Evolutionary conservation across 768 basidiomycete genomes (phyloP), one percentile per base, ranked within the genome.

Genomic region (Hericium rajendrae): DNA sequence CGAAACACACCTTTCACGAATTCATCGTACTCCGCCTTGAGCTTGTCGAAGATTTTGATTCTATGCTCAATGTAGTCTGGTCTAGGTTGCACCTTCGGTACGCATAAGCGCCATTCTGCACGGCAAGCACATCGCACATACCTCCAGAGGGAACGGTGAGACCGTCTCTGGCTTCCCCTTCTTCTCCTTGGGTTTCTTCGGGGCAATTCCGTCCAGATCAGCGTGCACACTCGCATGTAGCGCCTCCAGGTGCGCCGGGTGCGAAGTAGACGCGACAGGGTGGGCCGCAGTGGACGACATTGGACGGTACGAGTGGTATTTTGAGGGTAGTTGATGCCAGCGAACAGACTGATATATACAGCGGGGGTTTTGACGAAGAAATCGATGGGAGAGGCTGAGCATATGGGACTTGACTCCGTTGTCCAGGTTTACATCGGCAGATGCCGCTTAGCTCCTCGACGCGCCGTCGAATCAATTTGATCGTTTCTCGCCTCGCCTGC

Each of bases 51-150:
- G 66, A 97, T 83, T 67, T 85, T 84, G 72, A 97, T 81, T 51
- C 95, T 86, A 70, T 88, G 86, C 63, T 88, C 88, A 72, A 98
- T 86, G 77, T 86, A 98, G 56, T 78, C 84, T 13, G 95, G 93
- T 5, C 76, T 79, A 16, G 94, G 94, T 73, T 84, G 78, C 55
- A 94, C 73, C 91, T 94, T 39, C 40, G 51, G 50, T 8, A 38
- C 20, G 22, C 53, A 57, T 41, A 32, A 60, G 60, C 62, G 62
- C 57, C 28, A 58, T 51, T 9, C 55, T 26, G 48, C 10, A 12
- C 48, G 11, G n/a, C 6, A 26, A 43, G 15, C 16, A 49, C 26
- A 59, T 46, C 2, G 52, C 26, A 60, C 74, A 55, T 59, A 87
- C 87, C 75, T 89, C 86, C 61, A 89, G 70, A 38, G 86, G 83